These are phyloP conservation scores for Komagataella ulmi DNA, from an alignment of 805 yeast species.

Conservation along the genomic window DNA sequence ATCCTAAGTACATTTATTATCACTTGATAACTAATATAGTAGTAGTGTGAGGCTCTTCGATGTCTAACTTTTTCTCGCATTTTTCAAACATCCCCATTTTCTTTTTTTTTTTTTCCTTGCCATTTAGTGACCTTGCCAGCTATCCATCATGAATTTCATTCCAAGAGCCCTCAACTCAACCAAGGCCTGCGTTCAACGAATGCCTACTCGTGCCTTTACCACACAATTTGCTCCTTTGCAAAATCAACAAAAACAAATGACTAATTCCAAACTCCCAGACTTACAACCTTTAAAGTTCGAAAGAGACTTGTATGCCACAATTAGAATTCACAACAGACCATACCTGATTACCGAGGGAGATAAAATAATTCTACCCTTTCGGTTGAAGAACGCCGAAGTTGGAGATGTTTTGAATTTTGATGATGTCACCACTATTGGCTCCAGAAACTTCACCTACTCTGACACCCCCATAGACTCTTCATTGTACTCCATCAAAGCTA, in stretches of 20 bases:
- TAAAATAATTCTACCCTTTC: slow-evolving; percentile 63
- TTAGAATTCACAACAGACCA: slow-evolving; percentile 72
- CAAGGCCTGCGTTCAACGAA: background rate
- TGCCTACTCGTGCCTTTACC: background rate
- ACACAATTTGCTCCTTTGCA: background rate
- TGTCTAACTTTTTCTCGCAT: background rate
- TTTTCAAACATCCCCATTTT: background rate
- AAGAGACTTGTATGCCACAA: slow-evolving; percentile 65
- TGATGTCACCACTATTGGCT: slow-evolving; percentile 73
- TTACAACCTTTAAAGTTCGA: slow-evolving; percentile 52
- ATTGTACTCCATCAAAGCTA: slow-evolving; percentile 52
- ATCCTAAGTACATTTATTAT: background rate
- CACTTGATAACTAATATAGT: background rate
- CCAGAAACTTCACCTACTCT: slow-evolving; percentile 63
- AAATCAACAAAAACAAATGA: background rate
- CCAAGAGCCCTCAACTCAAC: background rate
- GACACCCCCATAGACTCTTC: slow-evolving; percentile 40
- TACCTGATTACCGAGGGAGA: slow-evolving; percentile 90
- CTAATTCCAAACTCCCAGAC: slow-evolving; percentile 18
- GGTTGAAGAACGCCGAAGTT: slow-evolving; percentile 59
- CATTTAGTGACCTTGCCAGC: background rate
- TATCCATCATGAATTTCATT: background rate
- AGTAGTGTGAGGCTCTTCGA: background rate
- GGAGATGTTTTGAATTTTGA: slow-evolving; percentile 73
- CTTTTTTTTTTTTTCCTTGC: background rate